Evolutionary conservation across 345 rosid species (phyloP), one percentile per base, ranked within the genome.

Genomic region (Arabis hirsuta): DNA sequence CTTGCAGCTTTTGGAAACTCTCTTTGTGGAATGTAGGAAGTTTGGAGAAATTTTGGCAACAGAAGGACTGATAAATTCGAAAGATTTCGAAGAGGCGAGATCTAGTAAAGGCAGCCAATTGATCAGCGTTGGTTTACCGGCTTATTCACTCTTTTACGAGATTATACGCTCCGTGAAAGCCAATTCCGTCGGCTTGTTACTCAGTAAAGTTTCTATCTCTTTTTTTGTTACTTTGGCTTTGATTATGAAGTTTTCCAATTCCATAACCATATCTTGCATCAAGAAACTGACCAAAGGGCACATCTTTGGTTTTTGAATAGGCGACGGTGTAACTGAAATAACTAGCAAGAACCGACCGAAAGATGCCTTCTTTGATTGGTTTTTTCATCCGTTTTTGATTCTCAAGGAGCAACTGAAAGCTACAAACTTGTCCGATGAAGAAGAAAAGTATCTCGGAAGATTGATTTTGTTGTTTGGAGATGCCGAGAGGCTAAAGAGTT

Each of bases 391-490:
- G 14, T 82, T 95, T 66, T 54, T 95, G 82, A 78, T 95, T 67
- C 82, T 95, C 10, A 91, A 88, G 78, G 98, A 95, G 16, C 99
- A 95, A 81, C 74, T 95, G 63, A 91, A 80, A 85, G 98, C 94
- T n/a, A 76, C 82, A 62, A 87, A 90, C 62, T 88, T 95, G 22
- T 72, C 89, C 12, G 82, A 81, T 12, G 87, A 62, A 62, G 99
- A 91, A 81, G 98, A 95, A 75, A 87, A 83, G 29, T 92, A 92
- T 80, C 87, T 95, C 0, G 79, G 92, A 71, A 95, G 84, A 64
- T 75, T 90, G 50, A 86, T 95, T 39, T 76, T 95, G 78, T 55
- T 90, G 44, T 84, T 81, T 56, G 87, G 90, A 61, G 90, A 92
- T 69, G 57, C 88, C 7, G 78, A 26, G 45, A 86, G 86, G 81